Conservation (phyloP, 1,284 basidiomycete species). For the Apiotrichum montevideense region DNA sequence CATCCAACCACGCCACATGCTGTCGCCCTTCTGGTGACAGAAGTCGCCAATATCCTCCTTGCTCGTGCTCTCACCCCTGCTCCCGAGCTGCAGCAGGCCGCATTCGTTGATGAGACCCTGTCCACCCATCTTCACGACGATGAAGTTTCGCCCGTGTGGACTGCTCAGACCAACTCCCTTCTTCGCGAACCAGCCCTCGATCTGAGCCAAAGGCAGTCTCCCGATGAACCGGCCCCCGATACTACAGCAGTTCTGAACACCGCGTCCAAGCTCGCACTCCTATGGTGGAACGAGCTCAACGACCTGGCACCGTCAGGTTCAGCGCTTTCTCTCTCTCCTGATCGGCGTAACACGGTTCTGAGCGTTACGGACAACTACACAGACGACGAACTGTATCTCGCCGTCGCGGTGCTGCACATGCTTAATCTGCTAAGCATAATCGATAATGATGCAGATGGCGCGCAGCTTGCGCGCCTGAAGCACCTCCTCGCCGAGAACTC, state of each 20-base stretch:
- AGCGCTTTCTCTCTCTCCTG: not conserved
- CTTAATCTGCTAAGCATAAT: slow-evolving; percentile 77
- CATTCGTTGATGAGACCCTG: slow-evolving; percentile 18
- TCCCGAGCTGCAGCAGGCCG: slow-evolving; percentile 12
- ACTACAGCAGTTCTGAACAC: slow-evolving; percentile 18
- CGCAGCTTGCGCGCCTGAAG: slow-evolving; percentile 65
- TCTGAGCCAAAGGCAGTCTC: not conserved
- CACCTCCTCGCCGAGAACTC: slow-evolving; percentile 74
- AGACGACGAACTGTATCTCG: slow-evolving; percentile 40
- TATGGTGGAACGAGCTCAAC: slow-evolving; percentile 40
- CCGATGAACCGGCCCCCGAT: not conserved
- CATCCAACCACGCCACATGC: slow-evolving; percentile 30
- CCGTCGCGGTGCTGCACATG: slow-evolving; percentile 56
- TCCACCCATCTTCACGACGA: not conserved
- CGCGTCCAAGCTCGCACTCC: slow-evolving; percentile 20
- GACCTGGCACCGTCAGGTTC: not conserved
- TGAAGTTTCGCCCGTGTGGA: slow-evolving; percentile 15
- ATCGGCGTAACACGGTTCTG: slow-evolving; percentile 11
- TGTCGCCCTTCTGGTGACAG: slow-evolving; percentile 31
- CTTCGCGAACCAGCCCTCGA: slow-evolving; percentile 16
- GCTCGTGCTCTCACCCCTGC: slow-evolving; percentile 26
- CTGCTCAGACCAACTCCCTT: slow-evolving; percentile 23
- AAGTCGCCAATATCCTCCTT: slow-evolving; percentile 33
- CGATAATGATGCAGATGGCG: slow-evolving; percentile 60
- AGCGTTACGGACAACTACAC: slow-evolving; percentile 23